phyloP scores from a whole-genome alignment of 164 flowering plant species.

The Umbellularia californica region DNA sequence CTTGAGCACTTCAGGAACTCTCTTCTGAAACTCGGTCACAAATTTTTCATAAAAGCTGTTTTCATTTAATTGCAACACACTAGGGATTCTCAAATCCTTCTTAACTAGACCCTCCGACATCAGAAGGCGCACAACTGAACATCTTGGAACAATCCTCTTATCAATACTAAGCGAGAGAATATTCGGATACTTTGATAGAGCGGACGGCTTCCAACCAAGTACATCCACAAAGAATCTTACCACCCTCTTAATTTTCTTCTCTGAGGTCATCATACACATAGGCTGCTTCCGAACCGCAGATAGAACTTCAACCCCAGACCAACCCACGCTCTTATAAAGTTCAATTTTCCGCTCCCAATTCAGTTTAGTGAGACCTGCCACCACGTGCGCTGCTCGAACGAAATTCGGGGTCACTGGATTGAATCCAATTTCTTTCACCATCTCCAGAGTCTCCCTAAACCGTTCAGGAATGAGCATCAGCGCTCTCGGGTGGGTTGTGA shows the following conservation, averaged over 20 bases:
- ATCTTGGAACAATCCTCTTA: background rate
- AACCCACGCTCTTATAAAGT: conserved; percentile 20
- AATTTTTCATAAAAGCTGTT: too few species aligned
- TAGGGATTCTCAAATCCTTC: too few species aligned
- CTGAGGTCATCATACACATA: conserved; percentile 10
- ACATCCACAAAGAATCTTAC: conserved; percentile 17
- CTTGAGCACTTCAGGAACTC: too few species aligned
- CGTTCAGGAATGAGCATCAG: background rate
- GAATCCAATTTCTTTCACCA: conserved; percentile 17
- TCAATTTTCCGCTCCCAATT: conserved; percentile 15
- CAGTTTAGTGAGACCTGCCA: background rate
- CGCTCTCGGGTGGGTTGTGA: background rate
- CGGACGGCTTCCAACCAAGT: conserved; percentile 7
- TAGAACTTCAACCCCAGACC: conserved; percentile 20
- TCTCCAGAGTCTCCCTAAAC: conserved; percentile 3
- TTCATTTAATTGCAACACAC: too few species aligned
- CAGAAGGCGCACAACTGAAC: too few species aligned
- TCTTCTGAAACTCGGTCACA: too few species aligned
- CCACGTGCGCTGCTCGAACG: background rate
- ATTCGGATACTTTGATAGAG: background rate
- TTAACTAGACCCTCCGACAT: too few species aligned
- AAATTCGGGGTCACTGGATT: conserved; percentile 4
- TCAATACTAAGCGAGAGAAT: conserved; percentile 7
- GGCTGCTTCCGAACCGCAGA: conserved; percentile 13
- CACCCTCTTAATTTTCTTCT: conserved; percentile 12